phyloP scores from a whole-genome alignment of 2,329 filamentous ascomycete genomes.

The Ilyonectria sp. region DNA sequence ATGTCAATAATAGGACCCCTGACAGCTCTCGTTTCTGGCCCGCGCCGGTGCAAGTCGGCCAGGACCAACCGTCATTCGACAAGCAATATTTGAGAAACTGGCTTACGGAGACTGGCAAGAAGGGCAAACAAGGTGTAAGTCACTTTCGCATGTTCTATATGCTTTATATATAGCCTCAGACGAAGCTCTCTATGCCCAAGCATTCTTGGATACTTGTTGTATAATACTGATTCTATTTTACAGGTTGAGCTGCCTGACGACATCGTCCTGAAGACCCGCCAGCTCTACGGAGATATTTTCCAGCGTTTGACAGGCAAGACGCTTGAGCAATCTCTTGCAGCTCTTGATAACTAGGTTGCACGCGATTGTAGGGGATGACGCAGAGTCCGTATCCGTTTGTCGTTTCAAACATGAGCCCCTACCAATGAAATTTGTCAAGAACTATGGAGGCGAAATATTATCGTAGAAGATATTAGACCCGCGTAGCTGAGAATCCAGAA shows the following conservation, averaged over 20 bases:
- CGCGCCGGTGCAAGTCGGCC: slow-evolving; percentile 73
- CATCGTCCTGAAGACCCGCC: slow-evolving; percentile 76
- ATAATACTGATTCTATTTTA: background rate
- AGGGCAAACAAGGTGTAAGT: slow-evolving; percentile 48
- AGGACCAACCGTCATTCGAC: slow-evolving; percentile 86
- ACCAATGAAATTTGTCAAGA: background rate
- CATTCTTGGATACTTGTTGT: background rate
- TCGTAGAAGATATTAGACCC: background rate
- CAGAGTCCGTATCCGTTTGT: background rate
- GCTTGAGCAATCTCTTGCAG: slow-evolving; percentile 7
- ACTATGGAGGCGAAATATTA: background rate
- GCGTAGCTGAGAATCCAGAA: background rate
- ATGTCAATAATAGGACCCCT: slow-evolving; percentile 30
- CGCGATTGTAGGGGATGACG: background rate
- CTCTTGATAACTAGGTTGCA: background rate
- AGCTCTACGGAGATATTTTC: slow-evolving; percentile 24
- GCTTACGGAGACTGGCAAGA: slow-evolving; percentile 77
- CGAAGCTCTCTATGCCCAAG: background rate
- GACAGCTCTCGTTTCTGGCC: slow-evolving; percentile 91
- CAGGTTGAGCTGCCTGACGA: slow-evolving; percentile 77
- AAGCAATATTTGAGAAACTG: slow-evolving; percentile 90
- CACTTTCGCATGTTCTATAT: background rate
- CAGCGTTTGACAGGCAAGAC: slow-evolving; percentile 15
- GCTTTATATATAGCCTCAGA: background rate
- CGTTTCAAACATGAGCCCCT: background rate